Percentiles rank a stretch among this genome's conserved stretches.
Evolutionary conservation across 83 land plant genomes (phyloP).

Genomic region (Larix sibirica): DNA sequence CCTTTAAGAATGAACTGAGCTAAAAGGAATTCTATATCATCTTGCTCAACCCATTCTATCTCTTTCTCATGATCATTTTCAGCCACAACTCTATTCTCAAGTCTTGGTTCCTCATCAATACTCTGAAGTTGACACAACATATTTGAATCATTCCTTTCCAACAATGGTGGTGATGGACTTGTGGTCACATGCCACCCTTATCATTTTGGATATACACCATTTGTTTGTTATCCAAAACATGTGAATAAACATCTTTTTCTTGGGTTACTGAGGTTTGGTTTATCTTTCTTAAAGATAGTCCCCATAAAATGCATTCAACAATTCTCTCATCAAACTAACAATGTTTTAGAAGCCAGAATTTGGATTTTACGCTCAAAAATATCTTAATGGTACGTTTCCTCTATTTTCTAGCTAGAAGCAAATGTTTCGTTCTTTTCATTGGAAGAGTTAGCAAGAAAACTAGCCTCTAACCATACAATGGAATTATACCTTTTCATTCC

Average conservation of each 20-base stretch:
- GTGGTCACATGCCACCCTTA: slow-evolving; percentile 90
- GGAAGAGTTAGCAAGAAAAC: slow-evolving; percentile 44
- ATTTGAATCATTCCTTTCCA: neutral
- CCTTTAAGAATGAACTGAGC: too few species aligned
- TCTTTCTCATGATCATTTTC: slow-evolving; percentile 40
- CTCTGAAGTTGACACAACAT: neutral
- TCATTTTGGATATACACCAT: slow-evolving; percentile 89
- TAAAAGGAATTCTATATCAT: too few species aligned
- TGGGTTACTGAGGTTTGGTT: slow-evolving; percentile 84
- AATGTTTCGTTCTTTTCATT: slow-evolving; percentile 35
- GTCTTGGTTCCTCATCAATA: slow-evolving; percentile 25
- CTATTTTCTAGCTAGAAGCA: slow-evolving; percentile 78
- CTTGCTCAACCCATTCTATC: slow-evolving; percentile 82
- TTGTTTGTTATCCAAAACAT: slow-evolving; percentile 83
- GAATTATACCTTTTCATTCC: too few species aligned
- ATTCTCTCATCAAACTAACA: neutral
- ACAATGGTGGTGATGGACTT: slow-evolving; percentile 97
- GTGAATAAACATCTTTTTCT: slow-evolving; percentile 82
- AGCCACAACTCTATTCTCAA: slow-evolving; percentile 20
- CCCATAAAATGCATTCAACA: neutral
- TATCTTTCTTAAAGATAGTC: neutral
- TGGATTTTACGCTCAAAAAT: neutral
- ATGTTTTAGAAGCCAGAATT: neutral
- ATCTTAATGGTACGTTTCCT: neutral
- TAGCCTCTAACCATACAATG: slow-evolving; percentile 16